Percentiles rank a stretch among this genome's conserved stretches.
Conservation (phyloP, 176 grass and related monocot genomes). For the Phyllostachys edulis region DNA sequence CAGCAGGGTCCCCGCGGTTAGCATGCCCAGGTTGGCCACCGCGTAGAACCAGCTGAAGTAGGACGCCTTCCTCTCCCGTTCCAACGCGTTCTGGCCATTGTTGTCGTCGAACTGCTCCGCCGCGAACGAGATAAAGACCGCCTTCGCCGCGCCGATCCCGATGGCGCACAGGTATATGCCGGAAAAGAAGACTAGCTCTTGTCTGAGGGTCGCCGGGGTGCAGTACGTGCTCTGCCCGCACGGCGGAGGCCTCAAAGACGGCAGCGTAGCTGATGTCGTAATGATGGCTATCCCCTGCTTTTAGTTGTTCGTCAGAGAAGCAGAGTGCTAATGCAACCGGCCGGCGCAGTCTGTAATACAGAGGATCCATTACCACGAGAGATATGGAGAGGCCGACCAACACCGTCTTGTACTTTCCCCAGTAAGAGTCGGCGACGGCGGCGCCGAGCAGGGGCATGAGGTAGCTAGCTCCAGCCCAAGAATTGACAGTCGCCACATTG, state of each 20-base stretch:
- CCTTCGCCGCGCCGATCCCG: conserved; percentile 40
- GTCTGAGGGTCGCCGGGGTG: conserved; percentile 23
- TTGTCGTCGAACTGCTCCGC: conserved; percentile 50
- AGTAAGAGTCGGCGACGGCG: conserved; percentile 56
- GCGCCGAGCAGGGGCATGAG: conserved; percentile 58
- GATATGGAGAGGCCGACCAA: conserved; percentile 38
- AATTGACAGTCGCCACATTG: conserved; percentile 56
- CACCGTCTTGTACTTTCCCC: conserved; percentile 61
- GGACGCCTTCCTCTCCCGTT: conserved; percentile 25
- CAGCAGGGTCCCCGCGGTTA: conserved; percentile 46
- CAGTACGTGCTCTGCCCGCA: conserved; percentile 36
- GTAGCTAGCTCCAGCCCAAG: conserved; percentile 55
- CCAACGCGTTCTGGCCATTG: background rate
- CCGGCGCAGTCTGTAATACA: background rate
- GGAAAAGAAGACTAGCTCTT: conserved; percentile 39
- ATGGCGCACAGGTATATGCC: conserved; percentile 47
- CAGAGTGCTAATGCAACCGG: background rate
- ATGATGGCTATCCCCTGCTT: conserved; percentile 29
- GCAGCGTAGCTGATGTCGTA: conserved; percentile 23
- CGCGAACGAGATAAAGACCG: conserved; percentile 40
- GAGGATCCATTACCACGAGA: conserved; percentile 42
- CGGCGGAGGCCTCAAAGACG: conserved; percentile 26
- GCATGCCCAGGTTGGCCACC: conserved; percentile 35
- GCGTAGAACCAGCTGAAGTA: conserved; percentile 70
- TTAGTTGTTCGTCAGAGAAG: conserved; percentile 21